Percentiles rank a stretch among this genome's conserved stretches.
phyloP scores from a whole-genome alignment of 2,329 filamentous ascomycete species.

The Atkinsonella texensis region DNA sequence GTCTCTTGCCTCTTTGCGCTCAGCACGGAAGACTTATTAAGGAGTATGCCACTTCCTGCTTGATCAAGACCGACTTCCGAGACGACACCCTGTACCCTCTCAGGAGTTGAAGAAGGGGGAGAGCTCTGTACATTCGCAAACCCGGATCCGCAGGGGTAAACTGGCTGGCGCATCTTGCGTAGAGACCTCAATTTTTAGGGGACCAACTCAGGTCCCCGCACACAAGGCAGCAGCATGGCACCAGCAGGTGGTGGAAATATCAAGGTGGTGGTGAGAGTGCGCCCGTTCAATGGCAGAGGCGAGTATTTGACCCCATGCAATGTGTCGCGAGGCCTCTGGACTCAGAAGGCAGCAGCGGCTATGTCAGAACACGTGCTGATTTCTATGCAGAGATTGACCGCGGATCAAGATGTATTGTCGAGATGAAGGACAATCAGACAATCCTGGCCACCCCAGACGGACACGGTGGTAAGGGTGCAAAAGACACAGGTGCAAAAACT shows the following conservation, averaged over 20 bases:
- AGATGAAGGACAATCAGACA: conserved; percentile 91
- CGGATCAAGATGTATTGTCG: conserved; percentile 89
- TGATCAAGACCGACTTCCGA: conserved; percentile 6
- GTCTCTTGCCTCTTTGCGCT: neutral
- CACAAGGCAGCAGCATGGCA: conserved; percentile 22
- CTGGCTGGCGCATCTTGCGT: conserved; percentile 15
- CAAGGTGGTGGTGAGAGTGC: conserved; percentile 95
- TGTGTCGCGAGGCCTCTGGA: neutral
- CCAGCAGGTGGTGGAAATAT: conserved; percentile 81
- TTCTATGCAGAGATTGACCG: conserved; percentile 64
- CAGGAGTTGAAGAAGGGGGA: neutral
- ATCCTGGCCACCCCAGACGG: conserved; percentile 64
- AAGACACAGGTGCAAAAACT: conserved; percentile 62
- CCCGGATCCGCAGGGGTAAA: neutral
- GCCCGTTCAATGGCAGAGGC: conserved; percentile 95
- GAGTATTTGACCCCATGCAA: conserved; percentile 16
- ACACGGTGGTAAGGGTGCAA: conserved; percentile 49
- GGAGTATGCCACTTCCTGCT: conserved; percentile 9
- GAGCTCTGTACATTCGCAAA: neutral
- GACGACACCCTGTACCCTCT: neutral
- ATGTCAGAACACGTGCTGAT: neutral
- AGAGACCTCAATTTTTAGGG: conserved; percentile 16
- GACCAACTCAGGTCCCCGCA: conserved; percentile 25
- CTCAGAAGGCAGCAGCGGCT: too few species aligned
- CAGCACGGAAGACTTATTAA: neutral